phyloP scores from a whole-genome alignment of 2,329 filamentous ascomycete genomes.

The Hypocreales sp. region DNA sequence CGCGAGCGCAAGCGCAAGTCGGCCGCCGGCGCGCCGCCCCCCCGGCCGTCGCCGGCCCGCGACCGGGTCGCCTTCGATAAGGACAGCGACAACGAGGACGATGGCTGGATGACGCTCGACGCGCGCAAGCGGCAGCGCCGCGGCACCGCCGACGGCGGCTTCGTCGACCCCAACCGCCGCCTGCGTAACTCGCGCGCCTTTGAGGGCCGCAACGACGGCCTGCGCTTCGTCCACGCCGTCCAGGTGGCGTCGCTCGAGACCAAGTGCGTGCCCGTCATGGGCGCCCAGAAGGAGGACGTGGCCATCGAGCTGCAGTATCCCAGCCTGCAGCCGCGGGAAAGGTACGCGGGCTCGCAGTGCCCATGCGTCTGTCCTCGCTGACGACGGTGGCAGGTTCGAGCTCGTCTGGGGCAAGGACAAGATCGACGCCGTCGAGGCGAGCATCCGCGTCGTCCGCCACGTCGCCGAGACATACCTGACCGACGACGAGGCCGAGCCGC shows the following conservation, averaged over 20 bases:
- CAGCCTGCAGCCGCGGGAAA: conserved; percentile 52
- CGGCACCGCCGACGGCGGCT: conserved; percentile 21
- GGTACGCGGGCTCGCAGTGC: conserved; percentile 24
- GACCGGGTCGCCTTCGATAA: conserved; percentile 34
- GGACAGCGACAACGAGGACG: conserved; percentile 33
- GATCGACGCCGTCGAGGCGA: conserved; percentile 62
- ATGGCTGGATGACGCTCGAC: conserved; percentile 34
- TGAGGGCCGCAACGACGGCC: conserved; percentile 22
- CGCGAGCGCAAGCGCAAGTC: conserved; percentile 32
- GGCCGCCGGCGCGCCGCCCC: conserved; percentile 14
- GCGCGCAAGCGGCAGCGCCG: conserved; percentile 32
- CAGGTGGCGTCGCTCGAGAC: conserved; percentile 36
- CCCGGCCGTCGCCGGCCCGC: conserved; percentile 27
- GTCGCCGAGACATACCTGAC: conserved; percentile 67
- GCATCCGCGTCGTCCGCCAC: conserved; percentile 51
- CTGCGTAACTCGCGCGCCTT: conserved; percentile 30
- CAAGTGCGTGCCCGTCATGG: conserved; percentile 34
- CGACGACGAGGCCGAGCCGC: conserved; percentile 46
- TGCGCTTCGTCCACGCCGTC: conserved; percentile 41
- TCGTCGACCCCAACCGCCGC: conserved; percentile 29
- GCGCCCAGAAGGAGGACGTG: conserved; percentile 34
- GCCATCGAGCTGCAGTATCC: conserved; percentile 71
- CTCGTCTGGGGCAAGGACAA: conserved; percentile 66
- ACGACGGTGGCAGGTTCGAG: conserved; percentile 27
- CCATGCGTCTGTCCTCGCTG: conserved; percentile 5